phyloP scores from a whole-genome alignment of 768 basidiomycete genomes.

The Pholiota molesta region DNA sequence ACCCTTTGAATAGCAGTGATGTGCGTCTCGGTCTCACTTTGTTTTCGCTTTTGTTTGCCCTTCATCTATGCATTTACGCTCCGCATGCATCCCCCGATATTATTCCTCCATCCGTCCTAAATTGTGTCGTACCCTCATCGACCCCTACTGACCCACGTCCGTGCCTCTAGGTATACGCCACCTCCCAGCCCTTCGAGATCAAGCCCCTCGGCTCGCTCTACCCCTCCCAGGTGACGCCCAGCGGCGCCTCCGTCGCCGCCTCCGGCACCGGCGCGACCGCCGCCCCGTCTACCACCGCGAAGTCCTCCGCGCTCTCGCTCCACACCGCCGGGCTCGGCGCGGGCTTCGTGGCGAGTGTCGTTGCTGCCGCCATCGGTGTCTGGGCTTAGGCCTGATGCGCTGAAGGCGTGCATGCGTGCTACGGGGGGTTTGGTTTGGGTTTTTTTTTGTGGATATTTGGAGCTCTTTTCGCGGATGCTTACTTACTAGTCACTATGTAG shows the following conservation, averaged over 20 bases:
- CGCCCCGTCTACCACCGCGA: neutral
- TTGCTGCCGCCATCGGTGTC: neutral
- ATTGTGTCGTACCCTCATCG: too few species aligned
- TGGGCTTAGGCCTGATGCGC: neutral
- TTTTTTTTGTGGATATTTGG: too few species aligned
- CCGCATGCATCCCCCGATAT: too few species aligned
- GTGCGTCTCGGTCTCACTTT: slow-evolving; percentile 35
- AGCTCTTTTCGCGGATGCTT: too few species aligned
- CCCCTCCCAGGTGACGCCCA: slow-evolving; percentile 40
- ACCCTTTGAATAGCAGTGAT: slow-evolving; percentile 51
- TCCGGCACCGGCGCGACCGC: slow-evolving; percentile 19
- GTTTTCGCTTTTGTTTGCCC: neutral
- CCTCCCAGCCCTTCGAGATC: slow-evolving; percentile 61
- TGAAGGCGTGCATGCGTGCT: too few species aligned
- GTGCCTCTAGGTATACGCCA: slow-evolving; percentile 52
- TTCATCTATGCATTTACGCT: too few species aligned
- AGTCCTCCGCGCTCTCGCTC: neutral
- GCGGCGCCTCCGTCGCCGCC: slow-evolving; percentile 25
- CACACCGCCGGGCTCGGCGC: neutral
- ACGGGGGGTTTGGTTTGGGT: too few species aligned
- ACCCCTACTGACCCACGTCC: neutral
- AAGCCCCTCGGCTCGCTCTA: slow-evolving; percentile 57
- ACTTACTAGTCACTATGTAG: neutral
- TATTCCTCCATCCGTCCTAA: too few species aligned
- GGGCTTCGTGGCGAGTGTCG: neutral